phyloP scores from a whole-genome alignment of 257 asterid genomes.

The Fraxinus americana region DNA sequence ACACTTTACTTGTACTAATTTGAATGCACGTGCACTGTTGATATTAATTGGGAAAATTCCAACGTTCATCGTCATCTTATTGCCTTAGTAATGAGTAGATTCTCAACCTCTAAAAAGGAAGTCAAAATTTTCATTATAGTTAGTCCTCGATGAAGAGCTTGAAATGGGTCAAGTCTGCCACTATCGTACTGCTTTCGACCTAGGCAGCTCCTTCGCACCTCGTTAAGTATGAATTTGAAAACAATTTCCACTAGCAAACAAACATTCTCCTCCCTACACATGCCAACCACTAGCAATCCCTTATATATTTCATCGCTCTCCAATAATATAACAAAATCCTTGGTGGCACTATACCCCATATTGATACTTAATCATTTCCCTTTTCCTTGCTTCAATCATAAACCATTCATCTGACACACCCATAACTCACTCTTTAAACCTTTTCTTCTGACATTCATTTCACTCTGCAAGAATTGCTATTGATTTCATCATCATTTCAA shows the following conservation, averaged over 20 bases:
- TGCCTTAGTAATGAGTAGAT: neutral
- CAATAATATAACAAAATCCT: constrained; percentile 32
- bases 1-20: neutral
- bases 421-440: constrained; percentile 12
- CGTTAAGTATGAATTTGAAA: constrained; percentile 21
- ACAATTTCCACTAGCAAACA: constrained; percentile 31
- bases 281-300: constrained; percentile 39
- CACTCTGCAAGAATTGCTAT: constrained; percentile 28
- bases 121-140: neutral
- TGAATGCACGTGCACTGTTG: neutral
- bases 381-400: constrained; percentile 25
- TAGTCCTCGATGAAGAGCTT: neutral
- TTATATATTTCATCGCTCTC: constrained; percentile 34
- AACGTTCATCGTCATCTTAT: neutral
- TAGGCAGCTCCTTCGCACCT: constrained; percentile 1
- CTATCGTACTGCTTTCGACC: neutral
- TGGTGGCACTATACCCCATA: constrained; percentile 42
- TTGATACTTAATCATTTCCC: constrained; percentile 29
- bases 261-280: constrained; percentile 39
- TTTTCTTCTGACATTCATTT: constrained; percentile 2
- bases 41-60: neutral
- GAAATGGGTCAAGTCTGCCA: neutral
- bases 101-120: neutral
- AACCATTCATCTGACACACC: constrained; percentile 19
- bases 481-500: constrained; percentile 42